Conservation (phyloP, 2,329 filamentous ascomycete species). For the Neonectria ditissima region DNA sequence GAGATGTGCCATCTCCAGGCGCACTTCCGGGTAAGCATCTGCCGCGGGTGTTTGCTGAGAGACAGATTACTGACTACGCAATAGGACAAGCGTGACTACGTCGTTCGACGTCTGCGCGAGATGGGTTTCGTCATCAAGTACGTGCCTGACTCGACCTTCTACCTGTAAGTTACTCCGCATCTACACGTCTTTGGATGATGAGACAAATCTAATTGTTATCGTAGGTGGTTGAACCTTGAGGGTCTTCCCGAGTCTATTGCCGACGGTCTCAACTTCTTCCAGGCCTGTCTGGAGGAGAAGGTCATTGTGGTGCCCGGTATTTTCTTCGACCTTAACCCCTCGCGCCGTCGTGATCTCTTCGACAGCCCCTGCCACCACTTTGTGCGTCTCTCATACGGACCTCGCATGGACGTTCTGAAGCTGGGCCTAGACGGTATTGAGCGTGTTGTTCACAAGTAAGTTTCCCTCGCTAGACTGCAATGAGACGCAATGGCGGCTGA, state of each 20-base stretch:
- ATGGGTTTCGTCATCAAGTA: conserved; percentile 91
- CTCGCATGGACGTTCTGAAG: conserved; percentile 81
- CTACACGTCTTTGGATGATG: neutral
- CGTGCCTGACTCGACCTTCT: conserved; percentile 92
- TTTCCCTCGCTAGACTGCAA: conserved; percentile 17
- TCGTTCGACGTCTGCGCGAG: conserved; percentile 79
- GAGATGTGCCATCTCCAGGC: conserved; percentile 92
- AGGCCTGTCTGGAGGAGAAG: conserved; percentile 91
- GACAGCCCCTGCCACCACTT: conserved; percentile 96
- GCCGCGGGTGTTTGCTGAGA: neutral
- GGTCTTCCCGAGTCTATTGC: conserved; percentile 83
- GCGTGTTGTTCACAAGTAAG: conserved; percentile 79
- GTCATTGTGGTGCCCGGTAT: conserved; percentile 97
- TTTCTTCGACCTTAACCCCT: conserved; percentile 97
- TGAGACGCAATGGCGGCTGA: conserved; percentile 21
- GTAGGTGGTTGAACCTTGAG: conserved; percentile 69
- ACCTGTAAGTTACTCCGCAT: conserved; percentile 72
- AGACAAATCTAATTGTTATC: conserved; percentile 14
- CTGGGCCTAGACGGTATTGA: conserved; percentile 87
- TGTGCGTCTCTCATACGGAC: conserved; percentile 86
- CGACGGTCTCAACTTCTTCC: conserved; percentile 97
- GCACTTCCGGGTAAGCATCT: conserved; percentile 79
- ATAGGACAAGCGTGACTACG: conserved; percentile 89
- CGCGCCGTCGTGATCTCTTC: conserved; percentile 88
- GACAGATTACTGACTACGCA: conserved; percentile 34